Evolutionary conservation across 108 stramenopile species (phyloP).

Genomic region (Fragilaria radians): DNA sequence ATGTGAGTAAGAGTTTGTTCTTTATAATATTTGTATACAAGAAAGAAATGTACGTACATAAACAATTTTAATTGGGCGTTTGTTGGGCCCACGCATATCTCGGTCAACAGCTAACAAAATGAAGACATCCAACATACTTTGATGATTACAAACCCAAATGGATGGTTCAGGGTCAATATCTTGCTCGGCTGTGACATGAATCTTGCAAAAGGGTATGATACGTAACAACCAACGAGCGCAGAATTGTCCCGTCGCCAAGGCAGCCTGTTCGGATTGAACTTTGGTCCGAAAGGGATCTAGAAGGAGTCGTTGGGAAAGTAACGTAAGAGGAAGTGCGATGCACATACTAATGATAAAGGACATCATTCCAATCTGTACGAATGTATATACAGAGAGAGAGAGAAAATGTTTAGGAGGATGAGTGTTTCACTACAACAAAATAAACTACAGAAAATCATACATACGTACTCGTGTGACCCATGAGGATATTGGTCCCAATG

Average conservation of each 20-base stretch:
- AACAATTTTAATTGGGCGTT: slow-evolving; percentile 73
- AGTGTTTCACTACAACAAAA: no score
- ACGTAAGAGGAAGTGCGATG: slow-evolving; percentile 61
- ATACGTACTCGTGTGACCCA: no score
- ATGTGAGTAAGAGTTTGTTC: not conserved
- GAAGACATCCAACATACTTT: slow-evolving; percentile 75
- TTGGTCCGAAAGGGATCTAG: slow-evolving; percentile 31
- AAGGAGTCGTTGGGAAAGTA: slow-evolving; percentile 56
- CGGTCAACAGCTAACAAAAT: slow-evolving; percentile 57
- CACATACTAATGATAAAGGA: slow-evolving; percentile 69
- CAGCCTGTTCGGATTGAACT: slow-evolving; percentile 37
- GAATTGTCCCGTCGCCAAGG: slow-evolving; percentile 54
- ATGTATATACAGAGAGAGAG: no score
- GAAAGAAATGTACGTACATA: slow-evolving; percentile 36
- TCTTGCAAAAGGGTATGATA: slow-evolving; percentile 69
- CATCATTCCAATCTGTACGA: slow-evolving; percentile 50
- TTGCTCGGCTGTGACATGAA: slow-evolving; percentile 24
- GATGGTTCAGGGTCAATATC: slow-evolving; percentile 40
- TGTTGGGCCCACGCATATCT: slow-evolving; percentile 46
- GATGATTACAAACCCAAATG: slow-evolving; percentile 87
- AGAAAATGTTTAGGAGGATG: no score
- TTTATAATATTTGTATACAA: no score
- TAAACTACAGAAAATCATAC: no score
- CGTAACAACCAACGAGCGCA: slow-evolving; percentile 76
- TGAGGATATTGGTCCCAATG: no score